Conservation (phyloP, 2,329 filamentous ascomycete genomes). For the Trichoderma harzianum region DNA sequence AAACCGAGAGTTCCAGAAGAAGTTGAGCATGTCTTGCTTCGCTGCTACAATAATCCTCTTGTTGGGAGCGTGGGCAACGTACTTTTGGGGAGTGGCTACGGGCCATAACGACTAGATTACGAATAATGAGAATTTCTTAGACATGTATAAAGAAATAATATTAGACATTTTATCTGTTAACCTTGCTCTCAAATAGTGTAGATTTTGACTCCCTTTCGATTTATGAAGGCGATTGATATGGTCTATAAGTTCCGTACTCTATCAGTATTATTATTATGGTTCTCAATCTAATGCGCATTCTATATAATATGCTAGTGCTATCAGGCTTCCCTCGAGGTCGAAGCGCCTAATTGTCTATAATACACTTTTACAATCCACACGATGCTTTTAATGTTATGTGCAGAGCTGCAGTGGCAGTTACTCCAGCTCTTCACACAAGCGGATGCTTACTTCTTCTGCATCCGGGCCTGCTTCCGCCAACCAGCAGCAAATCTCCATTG, state of each 20-base stretch:
- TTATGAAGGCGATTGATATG: neutral
- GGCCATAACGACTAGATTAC: constrained; percentile 38
- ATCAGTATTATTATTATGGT: neutral
- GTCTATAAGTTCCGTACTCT: neutral
- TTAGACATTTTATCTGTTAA: neutral
- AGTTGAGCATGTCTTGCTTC: constrained; percentile 44
- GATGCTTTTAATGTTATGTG: neutral
- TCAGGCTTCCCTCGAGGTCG: neutral
- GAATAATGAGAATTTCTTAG: neutral
- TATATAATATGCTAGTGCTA: neutral
- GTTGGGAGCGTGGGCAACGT: constrained; percentile 52
- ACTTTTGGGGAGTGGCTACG: constrained; percentile 59
- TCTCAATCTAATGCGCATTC: neutral
- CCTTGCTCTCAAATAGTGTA: neutral
- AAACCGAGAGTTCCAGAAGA: constrained; percentile 36
- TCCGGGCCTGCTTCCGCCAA: constrained; percentile 1
- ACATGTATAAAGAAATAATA: neutral
- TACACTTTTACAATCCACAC: neutral
- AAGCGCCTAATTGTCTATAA: neutral
- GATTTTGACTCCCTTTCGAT: neutral
- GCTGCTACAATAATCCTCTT: constrained; percentile 43
- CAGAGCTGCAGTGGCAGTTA: neutral
- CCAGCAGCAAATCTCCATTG: constrained; percentile 5
- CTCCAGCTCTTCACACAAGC: neutral
- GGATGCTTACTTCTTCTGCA: neutral